Base-by-base conservation (phyloP, 352 stramenopile genomes). In the Phytophthora megakarya region DNA sequence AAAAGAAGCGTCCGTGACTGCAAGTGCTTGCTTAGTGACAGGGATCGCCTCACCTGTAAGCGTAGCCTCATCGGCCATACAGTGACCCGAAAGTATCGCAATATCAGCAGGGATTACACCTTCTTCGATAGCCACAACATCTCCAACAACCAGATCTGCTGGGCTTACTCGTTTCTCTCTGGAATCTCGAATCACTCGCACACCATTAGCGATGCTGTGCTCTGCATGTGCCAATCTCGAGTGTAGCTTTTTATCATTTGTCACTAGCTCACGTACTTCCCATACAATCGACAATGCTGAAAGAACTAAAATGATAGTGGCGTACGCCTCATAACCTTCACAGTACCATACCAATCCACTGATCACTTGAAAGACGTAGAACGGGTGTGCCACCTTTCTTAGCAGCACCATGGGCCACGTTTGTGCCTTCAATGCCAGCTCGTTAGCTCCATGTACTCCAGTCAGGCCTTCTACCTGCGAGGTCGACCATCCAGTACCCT, bases 11-110 rank as follows among this genome's bases (percentile, higher is more conserved):
- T 53, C 25, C 1, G 19, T 37, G 0, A 33, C 28, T 16, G 63
- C 33, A 0, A 78, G 35, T 28, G 57, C 49, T 55, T 89, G 78
- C 50, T 93, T 92, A 6, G 75, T 85, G 38, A 92, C 83, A 4
- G 85, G 85, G n/a, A 93, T 86, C n/a, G 84, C 81, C 55, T 93
- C 85, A 0, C 85, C 85, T 13, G 85, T 93, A n/a, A 93, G 74
- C 38, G 81, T 89, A 1, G 85, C 75, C 69, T 93, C 85, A 45
- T 93, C 85, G 16, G 70, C 81, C 23, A 78, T 86, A 28, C 85
- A 93, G 45, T 90, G 78, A 10, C 85, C 85, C 3, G 69, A 67
- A 11, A 93, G 25, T 10, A 93, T 43, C 3, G 89, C 69, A 3
- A 93, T 67, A 58, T 93, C 85, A 0, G 81, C 85, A 0, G 81